phyloP scores from a whole-genome alignment of 169 alveolate species.

The Babesia bovis region DNA sequence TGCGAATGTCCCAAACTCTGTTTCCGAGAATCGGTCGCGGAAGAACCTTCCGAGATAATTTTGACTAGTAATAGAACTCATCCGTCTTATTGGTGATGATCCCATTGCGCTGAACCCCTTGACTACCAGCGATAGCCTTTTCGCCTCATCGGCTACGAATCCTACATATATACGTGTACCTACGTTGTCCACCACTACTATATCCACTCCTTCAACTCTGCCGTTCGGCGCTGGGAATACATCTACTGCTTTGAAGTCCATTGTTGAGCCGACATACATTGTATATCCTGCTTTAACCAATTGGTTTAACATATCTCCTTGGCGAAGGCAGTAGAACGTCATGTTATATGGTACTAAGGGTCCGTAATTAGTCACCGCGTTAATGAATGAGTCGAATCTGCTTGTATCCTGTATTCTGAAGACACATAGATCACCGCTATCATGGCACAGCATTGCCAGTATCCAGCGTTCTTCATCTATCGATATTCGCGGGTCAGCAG shows the following conservation, averaged over 20 bases:
- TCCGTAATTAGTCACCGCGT: slow-evolving; percentile 4
- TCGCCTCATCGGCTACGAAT: slow-evolving; percentile 1
- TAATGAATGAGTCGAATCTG: slow-evolving; percentile 13
- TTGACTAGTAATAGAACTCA: neutral
- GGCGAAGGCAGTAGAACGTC: slow-evolving; percentile 30
- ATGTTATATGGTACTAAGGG: slow-evolving; percentile 45
- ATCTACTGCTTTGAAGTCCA: neutral
- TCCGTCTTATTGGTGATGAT: neutral
- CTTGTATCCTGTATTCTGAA: slow-evolving; percentile 23
- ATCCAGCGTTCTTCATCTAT: slow-evolving; percentile 59
- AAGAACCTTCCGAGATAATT: neutral
- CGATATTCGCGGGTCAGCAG: neutral
- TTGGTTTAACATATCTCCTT: slow-evolving; percentile 20
- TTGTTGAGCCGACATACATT: neutral
- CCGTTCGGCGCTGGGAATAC: slow-evolving; percentile 29
- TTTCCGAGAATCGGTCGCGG: neutral
- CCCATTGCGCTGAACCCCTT: slow-evolving; percentile 40
- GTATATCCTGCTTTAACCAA: slow-evolving; percentile 39
- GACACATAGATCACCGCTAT: slow-evolving; percentile 50
- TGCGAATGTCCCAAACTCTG: neutral
- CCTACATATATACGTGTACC: slow-evolving; percentile 61
- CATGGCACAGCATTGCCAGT: slow-evolving; percentile 18
- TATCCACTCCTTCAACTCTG: slow-evolving; percentile 46
- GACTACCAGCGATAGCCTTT: slow-evolving; percentile 16
- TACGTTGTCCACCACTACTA: slow-evolving; percentile 40